Base-by-base conservation (phyloP, 192 early-diverging fungal genomes). In the Funneliformis mosseae region DNA sequence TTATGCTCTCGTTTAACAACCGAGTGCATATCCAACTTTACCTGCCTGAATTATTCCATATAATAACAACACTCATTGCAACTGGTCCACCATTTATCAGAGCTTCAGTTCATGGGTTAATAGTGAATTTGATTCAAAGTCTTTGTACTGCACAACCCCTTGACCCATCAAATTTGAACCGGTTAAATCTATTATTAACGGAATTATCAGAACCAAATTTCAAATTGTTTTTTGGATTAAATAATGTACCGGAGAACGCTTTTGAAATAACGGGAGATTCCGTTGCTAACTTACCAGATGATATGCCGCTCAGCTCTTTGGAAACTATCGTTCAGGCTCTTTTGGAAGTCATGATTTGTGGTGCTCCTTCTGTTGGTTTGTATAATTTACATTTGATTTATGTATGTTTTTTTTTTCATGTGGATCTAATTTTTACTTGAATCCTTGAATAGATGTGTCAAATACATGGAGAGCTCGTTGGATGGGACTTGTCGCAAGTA, bases 1-100 rank as follows among this genome's bases (percentile, higher is more conserved):
- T 98, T 77, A 96, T 96, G 83, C 87, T 96, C 33, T 96, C 95
- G 9, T 98, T 98, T 85, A 93, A 95, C 77, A 95, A 96, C 78
- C 85, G 87, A 10, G 82, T 83, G 33, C 85, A 93, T 79, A 90
- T 93, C 4, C 86, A 89, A 60, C 87, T 90, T 78, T 95, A 93
- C 83, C 86, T 97, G 23, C 95, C 96, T 1, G 96, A 98, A 59
- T 82, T 97, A 7, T 94, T 94, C 43, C 93, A 96, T 78, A 91
- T 97, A 76, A 89, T 97, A 0, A 92, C 93, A 28, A 85, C 97
- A 80, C 82, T 98, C 69, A 89, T 96, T 11, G 96, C 95, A 62
- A 85, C 94, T 8, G 97, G 97, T 1, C 89, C 95, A 0, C 92
- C 95, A 5, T 80, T 95, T 38, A 93, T 97, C 64, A 92, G 96